Evolutionary conservation across 495 filamentous ascomycete genomes (phyloP).

Genomic region (Penicillium ochrochloron): DNA sequence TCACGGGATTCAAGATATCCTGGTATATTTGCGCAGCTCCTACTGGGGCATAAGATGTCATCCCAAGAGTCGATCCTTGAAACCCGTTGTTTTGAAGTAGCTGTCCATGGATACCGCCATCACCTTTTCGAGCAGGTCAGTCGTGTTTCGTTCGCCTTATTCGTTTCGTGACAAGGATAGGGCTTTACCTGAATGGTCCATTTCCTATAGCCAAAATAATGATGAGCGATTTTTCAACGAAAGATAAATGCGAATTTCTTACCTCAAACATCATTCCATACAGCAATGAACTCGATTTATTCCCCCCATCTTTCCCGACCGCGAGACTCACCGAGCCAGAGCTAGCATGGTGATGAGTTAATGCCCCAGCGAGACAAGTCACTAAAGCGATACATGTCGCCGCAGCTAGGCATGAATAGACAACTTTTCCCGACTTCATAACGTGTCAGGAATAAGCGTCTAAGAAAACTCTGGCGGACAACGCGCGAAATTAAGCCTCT

Average conservation of each 20-base stretch:
- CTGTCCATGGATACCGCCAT: conserved; percentile 78
- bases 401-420: conserved; percentile 29
- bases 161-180: background rate
- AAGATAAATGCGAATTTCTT: background rate
- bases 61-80: conserved; percentile 53
- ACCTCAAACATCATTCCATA: conserved; percentile 68
- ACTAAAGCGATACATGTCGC: conserved; percentile 10
- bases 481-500: background rate
- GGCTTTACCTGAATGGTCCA: conserved; percentile 66
- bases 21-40: conserved; percentile 55
- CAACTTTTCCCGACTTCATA: conserved; percentile 12
- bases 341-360: conserved; percentile 2
- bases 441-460: background rate
- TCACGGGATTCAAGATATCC: conserved; percentile 55
- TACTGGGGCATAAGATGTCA: conserved; percentile 60
- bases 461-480: background rate
- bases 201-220: conserved; percentile 51
- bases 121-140: conserved; percentile 34
- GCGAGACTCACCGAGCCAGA: conserved; percentile 23
- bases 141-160: background rate
- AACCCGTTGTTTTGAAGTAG: conserved; percentile 77
- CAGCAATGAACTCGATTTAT: conserved; percentile 56
- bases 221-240: background rate
- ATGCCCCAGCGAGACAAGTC: background rate
- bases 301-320: conserved; percentile 53